phyloP scores from a whole-genome alignment of 1,139 yeast genomes.

The Candida tunisiensis region DNA sequence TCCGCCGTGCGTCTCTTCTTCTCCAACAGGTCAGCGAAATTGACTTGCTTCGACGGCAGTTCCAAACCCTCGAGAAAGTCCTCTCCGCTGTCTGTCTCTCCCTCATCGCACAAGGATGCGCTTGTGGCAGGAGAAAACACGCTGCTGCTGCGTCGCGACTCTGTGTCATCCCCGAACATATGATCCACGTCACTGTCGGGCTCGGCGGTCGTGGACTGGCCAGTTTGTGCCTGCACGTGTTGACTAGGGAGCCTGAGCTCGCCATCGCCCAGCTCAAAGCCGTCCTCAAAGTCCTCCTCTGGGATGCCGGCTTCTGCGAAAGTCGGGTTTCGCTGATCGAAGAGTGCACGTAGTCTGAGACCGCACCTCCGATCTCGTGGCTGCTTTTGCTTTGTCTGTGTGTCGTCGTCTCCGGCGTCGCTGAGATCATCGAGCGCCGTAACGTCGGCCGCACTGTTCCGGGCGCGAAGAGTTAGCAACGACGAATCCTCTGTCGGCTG shows the following conservation, averaged over 20 bases:
- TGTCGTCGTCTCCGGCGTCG: neutral
- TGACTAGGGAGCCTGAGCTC: neutral
- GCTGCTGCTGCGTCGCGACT: neutral
- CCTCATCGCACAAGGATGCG: neutral
- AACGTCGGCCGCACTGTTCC: too few relatives aligned
- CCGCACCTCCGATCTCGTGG: neutral
- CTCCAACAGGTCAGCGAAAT: neutral
- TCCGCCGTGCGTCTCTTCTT: neutral
- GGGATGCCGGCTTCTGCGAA: neutral
- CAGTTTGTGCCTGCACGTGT: too few relatives aligned
- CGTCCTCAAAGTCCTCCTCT: conserved; percentile 1
- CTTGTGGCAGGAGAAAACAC: neutral
- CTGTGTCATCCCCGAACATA: neutral
- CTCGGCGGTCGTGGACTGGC: neutral
- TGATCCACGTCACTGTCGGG: neutral
- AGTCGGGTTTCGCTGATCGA: neutral
- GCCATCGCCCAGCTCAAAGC: neutral
- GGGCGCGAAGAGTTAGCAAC: too few relatives aligned
- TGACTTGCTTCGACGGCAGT: neutral
- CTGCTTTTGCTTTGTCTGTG: neutral
- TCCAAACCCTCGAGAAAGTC: neutral
- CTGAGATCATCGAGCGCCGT: too few relatives aligned
- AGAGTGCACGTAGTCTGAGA: too few relatives aligned
- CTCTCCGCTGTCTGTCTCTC: neutral
- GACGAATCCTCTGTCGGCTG: too few relatives aligned